Evolutionary conservation across 306 rosid species (phyloP).

Genomic region (Canavalia ensiformis): DNA sequence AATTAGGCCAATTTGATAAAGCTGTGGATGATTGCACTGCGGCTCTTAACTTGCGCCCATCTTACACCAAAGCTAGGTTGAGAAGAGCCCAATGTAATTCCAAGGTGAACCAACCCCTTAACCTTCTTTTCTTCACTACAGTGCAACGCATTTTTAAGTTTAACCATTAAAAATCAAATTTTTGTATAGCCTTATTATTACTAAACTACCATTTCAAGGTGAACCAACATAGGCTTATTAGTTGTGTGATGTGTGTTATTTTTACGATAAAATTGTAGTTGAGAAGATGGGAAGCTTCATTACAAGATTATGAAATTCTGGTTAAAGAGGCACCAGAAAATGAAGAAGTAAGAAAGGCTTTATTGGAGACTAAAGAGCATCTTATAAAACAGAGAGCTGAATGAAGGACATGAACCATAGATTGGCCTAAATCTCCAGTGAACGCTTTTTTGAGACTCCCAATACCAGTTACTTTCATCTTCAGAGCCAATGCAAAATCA

Average conservation of each 20-base stretch:
- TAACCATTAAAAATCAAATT: neutral
- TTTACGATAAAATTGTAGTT: slow-evolving; percentile 56
- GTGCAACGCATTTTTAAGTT: neutral
- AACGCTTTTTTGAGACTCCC: no score
- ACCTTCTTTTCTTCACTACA: neutral
- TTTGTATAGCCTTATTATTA: no score
- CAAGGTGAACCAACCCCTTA: slow-evolving; percentile 58
- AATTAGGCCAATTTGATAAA: slow-evolving; percentile 66
- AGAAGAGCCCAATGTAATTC: slow-evolving; percentile 83
- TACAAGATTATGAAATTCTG: slow-evolving; percentile 74
- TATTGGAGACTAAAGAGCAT: slow-evolving; percentile 61
- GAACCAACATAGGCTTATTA: neutral
- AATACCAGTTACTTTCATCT: no score
- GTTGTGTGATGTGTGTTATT: slow-evolving; percentile 1
- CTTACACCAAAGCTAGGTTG: slow-evolving; percentile 77
- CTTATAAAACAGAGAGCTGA: slow-evolving; percentile 49
- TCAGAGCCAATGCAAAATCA: no score
- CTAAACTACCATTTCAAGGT: no score
- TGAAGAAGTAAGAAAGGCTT: slow-evolving; percentile 57
- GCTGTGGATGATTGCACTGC: slow-evolving; percentile 74
- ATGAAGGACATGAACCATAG: neutral
- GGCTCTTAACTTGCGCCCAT: slow-evolving; percentile 71
- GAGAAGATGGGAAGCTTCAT: slow-evolving; percentile 75
- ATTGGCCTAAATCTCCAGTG: no score
- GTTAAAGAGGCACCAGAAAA: slow-evolving; percentile 60